Evolutionary conservation across 225 moss, liverwort and hornwort species (phyloP), one percentile per base, ranked within the genome.

Genomic region (Climacium dendroides): DNA sequence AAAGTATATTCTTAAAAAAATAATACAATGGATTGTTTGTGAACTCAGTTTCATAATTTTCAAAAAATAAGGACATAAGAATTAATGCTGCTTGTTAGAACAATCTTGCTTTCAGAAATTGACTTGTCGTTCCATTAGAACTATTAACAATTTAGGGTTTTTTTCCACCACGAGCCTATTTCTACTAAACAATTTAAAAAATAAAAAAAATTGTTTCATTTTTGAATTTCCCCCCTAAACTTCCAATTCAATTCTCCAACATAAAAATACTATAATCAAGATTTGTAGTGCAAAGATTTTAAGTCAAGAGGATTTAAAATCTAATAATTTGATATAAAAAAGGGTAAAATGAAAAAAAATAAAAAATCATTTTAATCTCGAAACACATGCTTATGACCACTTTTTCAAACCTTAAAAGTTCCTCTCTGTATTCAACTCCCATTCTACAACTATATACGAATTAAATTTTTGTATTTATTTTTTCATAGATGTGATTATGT

Each of bases 301-400:
- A 67, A 67, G 4, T 37, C 37, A 37, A 20, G n/a, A n/a, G 16
- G 20, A n/a, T 66, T 66, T 6, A n/a, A n/a, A 66, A 12, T 66
- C 0, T 20, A 64, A 64, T 64, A 19, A 9, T 8, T 0, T 6
- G 3, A 20, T 20, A 1, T 11, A 22, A 20, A n/a, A 12, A 20
- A 4, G 4, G 19, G 2, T n/a, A n/a, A n/a, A n/a, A n/a, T n/a
- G n/a, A n/a, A n/a, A 0, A 22, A 12, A 34, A 11, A 19, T 3
- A 65, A 35, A 3, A 0, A 0, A 19, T 16, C 19, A 3, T 34
- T 5, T 5, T 9, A 66, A n/a, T 4, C 11, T 66, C n/a, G n/a
- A n/a, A 65, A 66, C n/a, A 20, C n/a, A n/a, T 1, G 0, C 19
- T 12, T n/a, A 22, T n/a, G 12, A 66, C 22, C 11, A n/a, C 18